Evolutionary conservation across 768 basidiomycete genomes (phyloP), one percentile per base, ranked within the genome.

Genomic region (Tulasnella sp.): DNA sequence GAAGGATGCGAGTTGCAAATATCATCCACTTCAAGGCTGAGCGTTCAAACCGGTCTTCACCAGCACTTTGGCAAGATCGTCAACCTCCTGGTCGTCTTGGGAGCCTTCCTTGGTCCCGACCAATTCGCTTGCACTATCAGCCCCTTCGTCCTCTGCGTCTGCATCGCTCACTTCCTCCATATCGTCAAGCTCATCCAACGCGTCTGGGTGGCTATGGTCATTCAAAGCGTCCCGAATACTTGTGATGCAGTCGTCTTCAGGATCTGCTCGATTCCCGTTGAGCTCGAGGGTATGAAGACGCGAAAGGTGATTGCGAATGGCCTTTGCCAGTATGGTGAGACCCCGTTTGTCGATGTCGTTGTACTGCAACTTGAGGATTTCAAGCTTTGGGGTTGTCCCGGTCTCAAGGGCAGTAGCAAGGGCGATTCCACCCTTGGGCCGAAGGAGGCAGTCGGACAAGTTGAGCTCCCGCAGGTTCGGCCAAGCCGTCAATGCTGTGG

Each of bases 401-500:
- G 80, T 79, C 0, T 83, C 83, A 62, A 98, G 83, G 8, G 83
- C 84, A 42, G 83, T 83, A 62, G 92, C 79, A 68, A 92, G 82
- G 1, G 83, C 80, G 2, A 94, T 83, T 72, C 91, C 90, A 39
- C 94, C 94, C 19, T 88, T 87, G 4, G 87, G 83, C 3, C 90
- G 89, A 26, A 99, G 84, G 42, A 95, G 86, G 77, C 95, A 97
- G 80, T 98, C 96, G 9, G 93, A 94, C 42, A 99, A 82, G 79
- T 98, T 92, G 75, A 98, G 88, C n/a, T 85, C 85, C 47, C 84
- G 83, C n/a, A 99, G 83, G 2, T 83, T 78, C 0, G 90, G 85
- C 90, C 97, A 91, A 4, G 85, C 83, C 0, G 83, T 79, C 19
- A 99, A 79, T 0, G 89, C 85, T 44, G 83, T 82, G 2, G 90